Evolutionary conservation across 768 basidiomycete species (phyloP), one percentile per base, ranked within the genome.

Genomic region (Lactarius trivialis): DNA sequence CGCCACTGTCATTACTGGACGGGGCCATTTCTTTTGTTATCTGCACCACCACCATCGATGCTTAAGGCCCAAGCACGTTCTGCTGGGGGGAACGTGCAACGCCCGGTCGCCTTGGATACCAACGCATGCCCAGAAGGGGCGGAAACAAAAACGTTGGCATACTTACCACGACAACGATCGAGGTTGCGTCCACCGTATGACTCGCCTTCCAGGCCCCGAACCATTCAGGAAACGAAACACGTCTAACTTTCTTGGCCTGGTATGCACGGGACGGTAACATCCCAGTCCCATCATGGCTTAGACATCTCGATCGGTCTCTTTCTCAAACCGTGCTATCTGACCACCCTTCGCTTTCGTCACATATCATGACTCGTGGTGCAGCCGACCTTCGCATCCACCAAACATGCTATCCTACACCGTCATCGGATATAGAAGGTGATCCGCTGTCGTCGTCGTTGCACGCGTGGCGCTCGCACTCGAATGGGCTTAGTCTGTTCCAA

Each of bases 61-160:
- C 61, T 59, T 39, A n/a, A 28, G 56, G 7, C 45, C 56, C 50
- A 21, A 45, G 39, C 56, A 59, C 49, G 41, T 43, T 19, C 34
- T 34, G 11, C 14, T 49, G 30, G 21, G 15, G 17, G 53, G 45
- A 59, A 55, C 57, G 53, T 59, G 62, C 37, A 54, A 32, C 50
- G 52, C 21, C 45, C 54, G 51, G 62, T 63, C 62, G 62, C 62
- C 62, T 63, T 63, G 62, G 62, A 63, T 63, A 63, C 62, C n/a
- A 21, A 49, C 12, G 19, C 30, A 6, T 17, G 5, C 17, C 52
- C n/a, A 8, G 39, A 26, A 54, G n/a, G 43, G 52, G 52, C 57
- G 62, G 62, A 63, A 55, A 59, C 62, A 63, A 63, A 63, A 63
- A 55, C 56, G 56, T 58, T 63, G 58, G 45, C n/a, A 45, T 43